Base-by-base conservation (phyloP, 805 yeast species). In the Ogataea henricii region DNA sequence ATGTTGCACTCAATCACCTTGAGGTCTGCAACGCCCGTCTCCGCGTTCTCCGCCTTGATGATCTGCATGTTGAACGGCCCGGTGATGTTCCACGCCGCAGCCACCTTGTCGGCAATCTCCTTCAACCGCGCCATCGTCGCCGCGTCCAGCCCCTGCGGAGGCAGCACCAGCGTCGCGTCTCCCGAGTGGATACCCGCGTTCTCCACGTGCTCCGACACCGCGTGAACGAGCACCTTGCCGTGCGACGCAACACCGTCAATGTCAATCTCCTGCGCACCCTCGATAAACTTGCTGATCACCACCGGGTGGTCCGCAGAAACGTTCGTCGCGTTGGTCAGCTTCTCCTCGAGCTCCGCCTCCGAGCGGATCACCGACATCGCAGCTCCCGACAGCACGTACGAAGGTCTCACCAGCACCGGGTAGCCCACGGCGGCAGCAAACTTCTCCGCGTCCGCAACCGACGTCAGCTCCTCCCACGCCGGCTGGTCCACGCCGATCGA, bases 41-140 rank as follows among this genome's bases (percentile, higher is more conserved):
- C 81, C 50, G 78, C 77, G 58, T 81, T 74, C 55, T 79, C 83
- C 51, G 85, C 83, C 70, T 86, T 85, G 69, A 94, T 94, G 67
- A 94, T 85, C 77, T 94, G 98, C 95, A 92, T 95, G 76, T 92
- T 92, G 81, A 87, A 92, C 21, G 99, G 99, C 63, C 99, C 99
- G 39, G 97, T 89, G 63, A 92, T 91, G 51, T 89, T 86, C 87
- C 94, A 90, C 23, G 98, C 98, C 48, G 74, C 68, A 30, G 96
- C 98, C 63, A 92, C 96, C 74, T 89, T 91, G 62, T 85, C 92
- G 48, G 98, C 91, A 61, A 90, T 90, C 42, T 78, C 89, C 71
- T 88, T 89, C 59, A 92, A 76, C 65, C 97, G 81, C 21, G 61
- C 71, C 78, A 91, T 75, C 44, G 83, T 77, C 14, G 71, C 75